Evolutionary conservation across 2,329 filamentous ascomycete genomes (phyloP), one percentile per base, ranked within the genome.

Genomic region (Penicillium expansum): DNA sequence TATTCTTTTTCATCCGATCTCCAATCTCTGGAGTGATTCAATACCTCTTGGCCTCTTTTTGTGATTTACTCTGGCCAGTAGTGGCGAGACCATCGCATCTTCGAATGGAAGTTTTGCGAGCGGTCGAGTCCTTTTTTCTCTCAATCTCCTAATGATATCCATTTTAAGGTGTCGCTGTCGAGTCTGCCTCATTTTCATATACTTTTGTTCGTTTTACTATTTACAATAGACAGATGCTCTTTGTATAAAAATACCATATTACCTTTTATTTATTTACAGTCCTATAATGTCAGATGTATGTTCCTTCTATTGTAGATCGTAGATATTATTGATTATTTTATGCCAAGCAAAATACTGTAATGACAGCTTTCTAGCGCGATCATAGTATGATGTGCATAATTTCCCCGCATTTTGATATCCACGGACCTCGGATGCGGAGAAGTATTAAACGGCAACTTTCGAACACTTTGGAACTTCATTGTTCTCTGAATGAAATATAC

Each of bases 351-450:
- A 24, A 24, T 24, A 5, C 3, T 24, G 5, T 5, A 24, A 24
- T 24, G 24, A 24, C 24, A 24, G 5, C 24, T 24, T 24, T 24
- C 24, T 5, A 5, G 5, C 24, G 24, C 24, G 24, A 24, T 24
- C n/a, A n/a, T n/a, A n/a, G n/a, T n/a, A n/a, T 24, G 24, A 3
- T 24, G 16, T 37, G 4, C 20, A 42, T 16, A 13, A 22, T 29
- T 53, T 49, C 56, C 58, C 55, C 58, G 55, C 58, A 60, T 29
- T 30, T n/a, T 42, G 27, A 44, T 48, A 16, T 16, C 56, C 52
- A 47, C 48, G 52, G 52, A 56, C 58, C 58, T 61, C 58, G 58
- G 58, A 30, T 56, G 45, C 47, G 58, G 60, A 56, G 55, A 58
- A 50, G 14, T n/a, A 38, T 29, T 29, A 5, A 29, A 29, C 27